phyloP scores from a whole-genome alignment of 495 filamentous ascomycete species.

The Bathelium albidoporum region DNA sequence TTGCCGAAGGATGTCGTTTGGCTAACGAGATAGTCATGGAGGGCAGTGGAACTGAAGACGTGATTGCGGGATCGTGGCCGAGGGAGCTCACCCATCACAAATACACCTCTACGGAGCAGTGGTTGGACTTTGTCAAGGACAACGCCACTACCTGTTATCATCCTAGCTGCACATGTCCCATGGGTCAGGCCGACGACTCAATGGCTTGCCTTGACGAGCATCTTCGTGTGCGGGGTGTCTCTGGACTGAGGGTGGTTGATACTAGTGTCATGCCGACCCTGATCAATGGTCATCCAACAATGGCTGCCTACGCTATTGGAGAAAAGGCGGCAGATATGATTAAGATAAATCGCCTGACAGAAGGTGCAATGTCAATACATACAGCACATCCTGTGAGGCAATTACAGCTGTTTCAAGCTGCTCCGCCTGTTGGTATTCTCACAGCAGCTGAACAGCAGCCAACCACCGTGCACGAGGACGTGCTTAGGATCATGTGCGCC shows the following conservation, averaged over 20 bases:
- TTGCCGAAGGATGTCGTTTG: not conserved
- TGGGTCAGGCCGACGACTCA: constrained; percentile 13
- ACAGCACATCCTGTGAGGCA: no score
- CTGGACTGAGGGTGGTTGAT: constrained; percentile 15
- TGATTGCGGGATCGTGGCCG: not conserved
- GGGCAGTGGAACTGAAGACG: constrained; percentile 4
- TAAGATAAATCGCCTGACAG: no score
- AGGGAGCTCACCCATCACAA: not conserved
- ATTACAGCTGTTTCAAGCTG: no score
- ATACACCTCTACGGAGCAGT: not conserved
- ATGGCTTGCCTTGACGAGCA: constrained; percentile 44
- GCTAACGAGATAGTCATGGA: not conserved
- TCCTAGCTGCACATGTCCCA: constrained; percentile 6
- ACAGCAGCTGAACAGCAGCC: no score
- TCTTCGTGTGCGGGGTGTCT: constrained; percentile 13
- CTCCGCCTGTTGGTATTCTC: no score
- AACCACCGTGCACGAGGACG: no score
- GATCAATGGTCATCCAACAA: constrained; percentile 11
- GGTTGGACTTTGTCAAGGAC: not conserved
- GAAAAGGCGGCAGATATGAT: constrained; percentile 16
- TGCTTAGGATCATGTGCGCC: no score
- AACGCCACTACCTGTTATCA: constrained; percentile 10
- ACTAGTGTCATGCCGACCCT: constrained; percentile 16
- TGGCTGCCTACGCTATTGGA: constrained; percentile 14
- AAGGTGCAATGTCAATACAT: no score